A percentile compares a stretch with the other conserved stretches of the same genome.
phyloP scores from a whole-genome alignment of 208 protist genomes.

The Leishmania tarentolae region DNA sequence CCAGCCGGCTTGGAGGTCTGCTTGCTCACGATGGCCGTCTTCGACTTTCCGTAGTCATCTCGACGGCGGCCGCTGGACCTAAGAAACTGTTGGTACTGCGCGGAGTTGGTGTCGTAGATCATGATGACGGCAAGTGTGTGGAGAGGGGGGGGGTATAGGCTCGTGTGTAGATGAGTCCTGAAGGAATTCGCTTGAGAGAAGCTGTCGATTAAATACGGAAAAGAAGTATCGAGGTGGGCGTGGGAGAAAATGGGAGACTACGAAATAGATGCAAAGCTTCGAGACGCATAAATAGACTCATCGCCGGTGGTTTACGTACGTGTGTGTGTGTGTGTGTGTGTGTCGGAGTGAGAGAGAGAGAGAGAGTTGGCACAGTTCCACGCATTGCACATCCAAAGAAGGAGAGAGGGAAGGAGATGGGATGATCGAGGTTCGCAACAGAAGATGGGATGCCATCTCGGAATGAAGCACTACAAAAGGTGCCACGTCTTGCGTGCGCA shows the following conservation, averaged over 20 bases:
- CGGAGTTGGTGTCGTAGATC: slow-evolving; percentile 94
- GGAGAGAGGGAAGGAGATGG: not conserved
- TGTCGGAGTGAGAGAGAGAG: too few species aligned
- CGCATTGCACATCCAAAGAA: not conserved
- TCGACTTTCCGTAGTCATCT: slow-evolving; percentile 87
- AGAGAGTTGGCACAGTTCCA: not conserved
- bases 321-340: too few species aligned
- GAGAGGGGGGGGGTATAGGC: not conserved
- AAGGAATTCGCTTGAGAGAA: not conserved
- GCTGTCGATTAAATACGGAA: not conserved
- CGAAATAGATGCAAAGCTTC: not conserved
- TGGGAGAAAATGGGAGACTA: not conserved
- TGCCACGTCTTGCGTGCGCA: not conserved
- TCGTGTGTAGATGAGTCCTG: not conserved
- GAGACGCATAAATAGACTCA: not conserved
- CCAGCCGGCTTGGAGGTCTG: slow-evolving; percentile 81
- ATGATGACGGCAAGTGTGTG: slow-evolving; percentile 37
- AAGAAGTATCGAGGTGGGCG: not conserved
- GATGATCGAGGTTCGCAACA: not conserved
- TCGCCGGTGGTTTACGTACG: not conserved
- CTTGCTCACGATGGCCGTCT: slow-evolving; percentile 70
- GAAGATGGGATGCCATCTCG: not conserved
- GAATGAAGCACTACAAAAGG: not conserved
- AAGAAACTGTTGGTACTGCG: slow-evolving; percentile 94
- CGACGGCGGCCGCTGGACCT: slow-evolving; percentile 89